Evolutionary conservation across 805 yeast genomes (phyloP), one percentile per base, ranked within the genome.

Genomic region (Starmerella tilneyi): DNA sequence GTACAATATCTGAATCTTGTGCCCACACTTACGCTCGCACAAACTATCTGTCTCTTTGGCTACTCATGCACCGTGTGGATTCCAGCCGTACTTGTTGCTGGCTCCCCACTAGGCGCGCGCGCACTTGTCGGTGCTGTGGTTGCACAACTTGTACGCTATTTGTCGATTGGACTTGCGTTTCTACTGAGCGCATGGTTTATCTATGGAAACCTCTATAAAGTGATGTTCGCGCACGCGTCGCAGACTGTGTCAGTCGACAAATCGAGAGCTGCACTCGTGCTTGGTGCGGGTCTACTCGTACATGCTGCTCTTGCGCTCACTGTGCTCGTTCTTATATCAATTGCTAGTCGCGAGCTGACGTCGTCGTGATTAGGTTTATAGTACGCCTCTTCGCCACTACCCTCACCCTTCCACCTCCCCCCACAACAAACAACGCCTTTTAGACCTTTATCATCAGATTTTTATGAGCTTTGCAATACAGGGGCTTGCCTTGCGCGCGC

Each of bases 41-140:
- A 75, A 54, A 57, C 83, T 41, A 65, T 88, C 2, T 76, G 89
- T 4, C 71, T 85, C 27, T 88, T 82, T 63, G 94, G 96, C 2
- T 88, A 89, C 64, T 74, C 94, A 16, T 82, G 81, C 56, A 64
- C 81, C 5, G 72, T 78, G 47, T 88, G 96, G 96, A 66, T 82
- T n/a, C 94, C 94, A 1, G 79, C 84, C 19, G 79, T 88, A 0
- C 59, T 79, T 1, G 57, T 79, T 24, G 72, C 76, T 47, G 69
- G 81, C 12, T 60, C 79, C 27, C 72, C 82, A 44, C 78, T 78
- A 1, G 60, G 79, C 4, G 62, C 78, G 22, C 64, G 72, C 6
- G 65, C 71, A 48, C 66, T 72, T 36, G 58, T 65, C 3, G 53
- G 71, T 3, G 59, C 74, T 42, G 72, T 57, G 2, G 52, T 57